A percentile compares a stretch with the other conserved stretches of the same genome.
These are phyloP conservation scores for Hyaloscypha bicolor DNA, from an alignment of 495 filamentous ascomycete genomes.

Conservation along the genomic window DNA sequence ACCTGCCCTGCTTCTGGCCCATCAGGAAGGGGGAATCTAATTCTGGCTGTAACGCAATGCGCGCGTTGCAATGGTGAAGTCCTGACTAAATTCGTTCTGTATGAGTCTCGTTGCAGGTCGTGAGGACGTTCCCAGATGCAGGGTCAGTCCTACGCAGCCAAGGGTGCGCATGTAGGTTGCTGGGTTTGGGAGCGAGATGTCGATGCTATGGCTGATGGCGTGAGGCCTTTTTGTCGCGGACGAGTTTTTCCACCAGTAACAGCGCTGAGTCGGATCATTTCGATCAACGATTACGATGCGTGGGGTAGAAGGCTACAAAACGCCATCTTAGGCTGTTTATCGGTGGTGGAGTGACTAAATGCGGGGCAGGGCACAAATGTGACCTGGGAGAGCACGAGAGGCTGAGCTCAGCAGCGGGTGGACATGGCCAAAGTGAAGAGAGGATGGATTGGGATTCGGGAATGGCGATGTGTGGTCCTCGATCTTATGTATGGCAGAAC, in stretches of 20 bases:
- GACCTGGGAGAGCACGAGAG: neutral
- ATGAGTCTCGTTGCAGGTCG: slow-evolving; percentile 7
- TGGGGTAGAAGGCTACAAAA: slow-evolving; percentile 26
- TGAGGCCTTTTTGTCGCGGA: slow-evolving; percentile 6
- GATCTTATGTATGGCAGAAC: neutral
- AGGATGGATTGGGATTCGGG: neutral
- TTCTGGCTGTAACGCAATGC: too few species aligned
- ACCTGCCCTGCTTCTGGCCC: neutral
- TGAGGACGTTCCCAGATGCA: slow-evolving; percentile 6
- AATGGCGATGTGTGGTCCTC: neutral
- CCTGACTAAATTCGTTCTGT: slow-evolving; percentile 21
- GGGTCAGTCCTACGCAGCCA: slow-evolving; percentile 4
- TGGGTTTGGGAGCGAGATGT: slow-evolving; percentile 15
- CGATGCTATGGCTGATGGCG: slow-evolving; percentile 8
- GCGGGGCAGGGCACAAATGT: neutral
- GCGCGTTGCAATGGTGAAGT: slow-evolving; percentile 5
- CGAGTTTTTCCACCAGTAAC: slow-evolving; percentile 32
- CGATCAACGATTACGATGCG: slow-evolving; percentile 19
- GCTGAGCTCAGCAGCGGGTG: slow-evolving; percentile 3
- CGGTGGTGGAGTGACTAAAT: neutral
- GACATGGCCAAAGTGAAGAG: neutral
- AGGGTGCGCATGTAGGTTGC: slow-evolving; percentile 3
- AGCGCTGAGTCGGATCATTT: slow-evolving; percentile 4
- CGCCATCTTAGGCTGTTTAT: neutral
- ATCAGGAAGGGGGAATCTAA: neutral